Base-by-base conservation (phyloP, 805 yeast genomes). In the Saccharomycopsis fibuligera region DNA sequence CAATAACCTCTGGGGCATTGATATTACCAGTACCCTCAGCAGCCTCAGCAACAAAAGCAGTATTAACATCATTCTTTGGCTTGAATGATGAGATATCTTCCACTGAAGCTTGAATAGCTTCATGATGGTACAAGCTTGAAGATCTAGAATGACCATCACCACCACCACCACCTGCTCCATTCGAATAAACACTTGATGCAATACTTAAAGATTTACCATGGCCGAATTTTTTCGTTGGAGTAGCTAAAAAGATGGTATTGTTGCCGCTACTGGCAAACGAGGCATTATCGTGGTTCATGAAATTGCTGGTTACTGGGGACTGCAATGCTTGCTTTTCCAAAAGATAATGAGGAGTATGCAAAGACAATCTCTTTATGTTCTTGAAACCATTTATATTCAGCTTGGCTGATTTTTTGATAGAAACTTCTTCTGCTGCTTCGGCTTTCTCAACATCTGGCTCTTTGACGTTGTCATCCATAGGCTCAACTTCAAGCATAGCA, bases 151-250 rank as follows among this genome's bases (percentile, higher is more conserved):
- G 50, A 12, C 19, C 23, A 17, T 45, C 41, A 12, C 19, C 23
- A 17, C 44, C 41, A 17, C 17, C 5, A 17, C 22, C 41, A 4
- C 41, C 25, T 12, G 44, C 35, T 10, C 53, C 42, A 30, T 45
- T 35, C 10, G 53, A 49, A 39, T 50, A 50, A 21, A 50, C 45
- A 38, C 48, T 41, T 4, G 51, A 47, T 5, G 54, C 54, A 27
- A 50, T 31, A 47, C 45, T 36, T 8, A 47, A 29, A 17, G 41
- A 36, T 23, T 53, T 40, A 12, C 41, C 48, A 21, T 50, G 54
- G 30, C 53, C 53, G 21, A 47, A 45, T 17, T 45, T 45, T 16
- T 39, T 39, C 16, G 36, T 36, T 36, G 46, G 47, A 14, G 47
- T 33, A 12, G 37, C 37, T 17, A 33, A 33, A 16, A 33, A 33